Evolutionary conservation across 495 filamentous ascomycete genomes (phyloP).

Genomic region (Lophiotrema nucula): DNA sequence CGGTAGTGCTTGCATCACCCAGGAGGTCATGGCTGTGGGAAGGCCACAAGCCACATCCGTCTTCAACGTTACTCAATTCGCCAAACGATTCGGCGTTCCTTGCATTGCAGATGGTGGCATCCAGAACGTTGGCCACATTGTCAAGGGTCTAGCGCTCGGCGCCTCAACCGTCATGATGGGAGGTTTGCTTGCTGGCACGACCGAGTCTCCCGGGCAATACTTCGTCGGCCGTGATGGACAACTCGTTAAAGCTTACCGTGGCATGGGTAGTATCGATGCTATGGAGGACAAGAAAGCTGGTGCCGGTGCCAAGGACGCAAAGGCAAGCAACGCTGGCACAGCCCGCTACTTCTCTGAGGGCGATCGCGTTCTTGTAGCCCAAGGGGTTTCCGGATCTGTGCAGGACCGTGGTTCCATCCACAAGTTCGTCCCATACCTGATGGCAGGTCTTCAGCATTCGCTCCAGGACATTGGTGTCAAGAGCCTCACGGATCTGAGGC

Average conservation of each 20-base stretch:
- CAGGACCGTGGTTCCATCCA: conserved; percentile 75
- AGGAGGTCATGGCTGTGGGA: conserved; percentile 99
- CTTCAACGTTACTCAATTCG: conserved; percentile 82
- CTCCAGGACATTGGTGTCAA: conserved; percentile 90
- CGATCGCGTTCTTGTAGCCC: conserved; percentile 87
- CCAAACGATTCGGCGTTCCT: conserved; percentile 89
- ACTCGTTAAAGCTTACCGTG: conserved; percentile 97
- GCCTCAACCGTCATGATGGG: conserved; percentile 99
- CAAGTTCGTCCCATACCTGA: conserved; percentile 93
- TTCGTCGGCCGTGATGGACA: conserved; percentile 93
- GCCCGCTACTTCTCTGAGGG: conserved; percentile 99
- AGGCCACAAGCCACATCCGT: conserved; percentile 92
- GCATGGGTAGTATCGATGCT: conserved; percentile 97
- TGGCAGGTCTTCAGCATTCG: conserved; percentile 93
- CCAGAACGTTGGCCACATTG: conserved; percentile 98
- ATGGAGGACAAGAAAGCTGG: conserved; percentile 99
- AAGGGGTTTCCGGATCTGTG: conserved; percentile 83
- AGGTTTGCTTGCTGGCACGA: conserved; percentile 92
- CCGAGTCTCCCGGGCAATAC: conserved; percentile 95
- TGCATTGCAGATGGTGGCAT: conserved; percentile 98
- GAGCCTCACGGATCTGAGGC: conserved; percentile 72
- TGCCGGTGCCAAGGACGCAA: conserved; percentile 61
- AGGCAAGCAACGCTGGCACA: conserved; percentile 91
- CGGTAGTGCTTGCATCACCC: conserved; percentile 96
- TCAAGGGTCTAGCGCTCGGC: conserved; percentile 93